Percentiles rank a stretch among this genome's conserved stretches.
phyloP scores from a whole-genome alignment of 2,329 filamentous ascomycete species.

The Claviceps sp. region DNA sequence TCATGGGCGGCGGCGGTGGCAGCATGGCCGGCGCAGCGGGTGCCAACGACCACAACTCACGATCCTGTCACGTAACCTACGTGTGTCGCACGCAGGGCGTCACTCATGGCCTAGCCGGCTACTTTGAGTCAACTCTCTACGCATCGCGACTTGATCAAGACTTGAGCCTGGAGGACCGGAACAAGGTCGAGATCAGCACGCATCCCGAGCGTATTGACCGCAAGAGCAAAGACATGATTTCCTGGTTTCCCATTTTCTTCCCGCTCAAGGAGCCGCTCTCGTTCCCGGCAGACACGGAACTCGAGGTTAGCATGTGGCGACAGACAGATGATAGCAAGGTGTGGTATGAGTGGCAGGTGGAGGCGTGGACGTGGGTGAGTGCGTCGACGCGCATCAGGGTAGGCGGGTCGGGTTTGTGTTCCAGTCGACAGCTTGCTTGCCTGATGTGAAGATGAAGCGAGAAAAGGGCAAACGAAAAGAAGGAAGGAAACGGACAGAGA shows the following conservation, averaged over 20 bases:
- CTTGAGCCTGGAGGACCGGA: neutral
- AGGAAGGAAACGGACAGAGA: neutral
- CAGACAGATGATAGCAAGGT: constrained; percentile 91
- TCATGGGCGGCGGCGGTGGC: constrained; percentile 53
- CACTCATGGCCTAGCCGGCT: constrained; percentile 82
- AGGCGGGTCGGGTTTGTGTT: constrained; percentile 52
- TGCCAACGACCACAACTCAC: constrained; percentile 80
- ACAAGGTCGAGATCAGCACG: constrained; percentile 73
- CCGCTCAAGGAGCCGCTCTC: constrained; percentile 84
- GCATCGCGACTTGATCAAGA: constrained; percentile 29
- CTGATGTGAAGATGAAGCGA: constrained; percentile 41
- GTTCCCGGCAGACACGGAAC: constrained; percentile 69
- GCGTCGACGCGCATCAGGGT: constrained; percentile 51
- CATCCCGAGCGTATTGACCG: constrained; percentile 81
- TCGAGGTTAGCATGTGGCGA: constrained; percentile 90
- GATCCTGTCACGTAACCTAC: constrained; percentile 69
- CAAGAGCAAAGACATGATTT: constrained; percentile 97
- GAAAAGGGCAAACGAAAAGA: neutral
- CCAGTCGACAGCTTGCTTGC: constrained; percentile 55
- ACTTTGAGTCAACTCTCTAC: constrained; percentile 95
- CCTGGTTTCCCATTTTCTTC: constrained; percentile 98
- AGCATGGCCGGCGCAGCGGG: constrained; percentile 65
- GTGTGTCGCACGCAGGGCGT: constrained; percentile 66
- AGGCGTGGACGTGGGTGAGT: constrained; percentile 58
- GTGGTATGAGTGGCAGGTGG: constrained; percentile 97